Evolutionary conservation across 176 grass and related monocot genomes (phyloP), one percentile per base, ranked within the genome.

Genomic region (Bonia amplexicaulis): DNA sequence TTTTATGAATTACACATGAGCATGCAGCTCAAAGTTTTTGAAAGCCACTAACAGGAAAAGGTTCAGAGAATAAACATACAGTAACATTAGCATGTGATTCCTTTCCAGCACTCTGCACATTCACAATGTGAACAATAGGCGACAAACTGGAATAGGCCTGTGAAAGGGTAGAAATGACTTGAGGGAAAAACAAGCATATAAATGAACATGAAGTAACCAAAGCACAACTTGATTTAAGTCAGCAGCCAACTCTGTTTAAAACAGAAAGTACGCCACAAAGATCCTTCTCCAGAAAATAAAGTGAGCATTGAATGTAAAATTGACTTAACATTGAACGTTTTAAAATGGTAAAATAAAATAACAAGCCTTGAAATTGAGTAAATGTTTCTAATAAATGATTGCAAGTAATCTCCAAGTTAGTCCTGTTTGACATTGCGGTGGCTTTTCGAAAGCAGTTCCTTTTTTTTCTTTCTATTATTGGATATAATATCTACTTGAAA

Each of bases 121-220:
- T 92, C 48, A 98, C 95, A 69, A 98, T 82, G 80, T 98, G 95
- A 83, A 98, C 89, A 45, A 87, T 81, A 79, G 91, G 93, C 6
- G 89, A 90, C 52, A 98, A 76, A 89, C 93, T 98, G 52, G 91
- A 61, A 82, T 98, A 98, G 35, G 90, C 95, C 95, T 97, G 90
- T 74, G 73, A 94, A 84, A 53, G 23, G 27, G 82, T 76, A 7
- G 58, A 82, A 69, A 7, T 13, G 22, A 27, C 23, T 69, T 80
- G 22, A n/a, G n/a, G 84, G 72, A 75, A 44, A 62, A 79, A n/a
- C 0, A 71, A 15, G 73, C 40, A 88, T 35, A 48, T 31, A 57
- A 48, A 58, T 42, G 44, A 77, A 58, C 35, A 71, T 62, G 70
- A 85, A 81, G 35, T 17, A 60, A 11, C 68, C 33, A 74, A 42